phyloP scores from a whole-genome alignment of 805 yeast genomes.

The Scheffersomyces amazonensis region DNA sequence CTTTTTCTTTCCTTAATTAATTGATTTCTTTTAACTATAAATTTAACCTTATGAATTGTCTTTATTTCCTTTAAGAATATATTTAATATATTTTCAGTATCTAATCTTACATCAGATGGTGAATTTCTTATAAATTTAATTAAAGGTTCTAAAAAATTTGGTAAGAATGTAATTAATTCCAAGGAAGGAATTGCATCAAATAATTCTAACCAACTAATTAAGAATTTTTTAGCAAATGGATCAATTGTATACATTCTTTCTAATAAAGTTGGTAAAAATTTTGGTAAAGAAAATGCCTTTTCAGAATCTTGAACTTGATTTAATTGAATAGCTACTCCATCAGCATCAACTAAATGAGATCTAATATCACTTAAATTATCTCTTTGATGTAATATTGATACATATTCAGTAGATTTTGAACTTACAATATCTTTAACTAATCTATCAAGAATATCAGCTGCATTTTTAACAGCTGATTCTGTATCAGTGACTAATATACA shows the following conservation, averaged over 20 bases:
- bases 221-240: constrained; percentile 86
- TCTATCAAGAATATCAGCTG: constrained; percentile 89
- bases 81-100: constrained; percentile 75
- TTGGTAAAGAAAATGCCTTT: constrained; percentile 76
- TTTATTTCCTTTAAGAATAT: constrained; percentile 77
- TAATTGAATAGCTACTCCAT: constrained; percentile 59
- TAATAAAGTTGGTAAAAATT: constrained; percentile 85
- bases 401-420: constrained; percentile 87
- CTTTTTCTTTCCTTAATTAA: constrained; percentile 11
- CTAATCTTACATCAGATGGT: constrained; percentile 82
- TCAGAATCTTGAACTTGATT: constrained; percentile 58
- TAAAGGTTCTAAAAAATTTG: constrained; percentile 84
- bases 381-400: constrained; percentile 61
- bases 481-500: constrained; percentile 88
- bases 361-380: constrained; percentile 17
- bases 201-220: constrained; percentile 92
- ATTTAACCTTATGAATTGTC: constrained; percentile 67
- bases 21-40: constrained; percentile 37
- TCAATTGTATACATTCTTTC: constrained; percentile 91
- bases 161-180: constrained; percentile 81
- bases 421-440: constrained; percentile 91
- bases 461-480: constrained; percentile 89
- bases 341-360: constrained; percentile 47
- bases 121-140: constrained; percentile 77
- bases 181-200: constrained; percentile 90